Conservation (phyloP, 2,329 filamentous ascomycete species). For the Talaromyces sp. region DNA sequence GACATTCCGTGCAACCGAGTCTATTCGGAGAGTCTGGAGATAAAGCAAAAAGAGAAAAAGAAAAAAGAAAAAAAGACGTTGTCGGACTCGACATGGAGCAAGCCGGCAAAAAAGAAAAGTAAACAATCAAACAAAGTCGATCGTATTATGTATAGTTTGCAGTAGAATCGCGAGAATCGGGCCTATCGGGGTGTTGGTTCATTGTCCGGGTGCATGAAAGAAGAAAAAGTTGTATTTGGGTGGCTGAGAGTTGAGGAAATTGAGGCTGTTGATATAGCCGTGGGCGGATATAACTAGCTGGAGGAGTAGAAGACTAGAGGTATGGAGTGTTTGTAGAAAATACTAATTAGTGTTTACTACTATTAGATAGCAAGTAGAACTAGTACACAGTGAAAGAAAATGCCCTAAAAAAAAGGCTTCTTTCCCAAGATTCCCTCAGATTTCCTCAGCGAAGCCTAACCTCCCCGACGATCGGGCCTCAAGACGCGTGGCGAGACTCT, state of each 20-base stretch:
- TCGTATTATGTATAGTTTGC: neutral
- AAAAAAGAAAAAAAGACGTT: neutral
- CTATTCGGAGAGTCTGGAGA: neutral
- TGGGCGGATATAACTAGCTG: neutral
- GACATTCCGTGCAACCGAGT: neutral
- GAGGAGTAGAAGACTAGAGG: no score
- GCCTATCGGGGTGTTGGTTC: neutral
- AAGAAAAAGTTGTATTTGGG: neutral
- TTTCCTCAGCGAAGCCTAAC: neutral
- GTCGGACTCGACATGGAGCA: neutral
- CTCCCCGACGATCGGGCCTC: neutral
- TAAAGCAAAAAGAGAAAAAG: neutral
- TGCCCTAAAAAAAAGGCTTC: no score
- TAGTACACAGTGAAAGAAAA: neutral
- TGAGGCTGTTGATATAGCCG: neutral
- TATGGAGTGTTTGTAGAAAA: no score
- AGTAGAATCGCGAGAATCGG: neutral
- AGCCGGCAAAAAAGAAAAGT: neutral
- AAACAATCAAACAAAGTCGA: neutral
- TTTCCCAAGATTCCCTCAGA: no score
- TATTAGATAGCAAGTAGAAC: no score
- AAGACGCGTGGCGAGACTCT: neutral
- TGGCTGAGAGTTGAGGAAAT: neutral
- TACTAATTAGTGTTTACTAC: no score
- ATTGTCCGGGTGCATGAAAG: neutral